These are phyloP conservation scores for Talaromyces sp. DNA, from an alignment of 2,329 filamentous ascomycete genomes.

Conservation along the genomic window DNA sequence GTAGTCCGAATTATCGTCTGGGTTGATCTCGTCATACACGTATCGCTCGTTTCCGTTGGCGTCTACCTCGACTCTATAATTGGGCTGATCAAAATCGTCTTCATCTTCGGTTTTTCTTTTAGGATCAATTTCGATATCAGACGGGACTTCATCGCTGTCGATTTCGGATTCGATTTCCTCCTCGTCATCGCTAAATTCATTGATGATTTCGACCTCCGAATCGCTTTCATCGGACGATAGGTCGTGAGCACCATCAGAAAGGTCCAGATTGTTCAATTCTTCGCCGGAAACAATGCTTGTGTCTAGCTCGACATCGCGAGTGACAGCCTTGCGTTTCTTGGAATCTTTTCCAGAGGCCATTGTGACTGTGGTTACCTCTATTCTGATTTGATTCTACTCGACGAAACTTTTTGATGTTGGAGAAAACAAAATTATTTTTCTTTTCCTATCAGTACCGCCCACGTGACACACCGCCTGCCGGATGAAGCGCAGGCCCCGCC, in stretches of 20 bases:
- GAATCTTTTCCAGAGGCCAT: slow-evolving; percentile 41
- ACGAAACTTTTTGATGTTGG: neutral
- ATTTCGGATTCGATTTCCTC: slow-evolving; percentile 50
- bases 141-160: slow-evolving; percentile 52
- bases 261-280: slow-evolving; percentile 51
- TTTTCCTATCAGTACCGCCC: slow-evolving; percentile 13
- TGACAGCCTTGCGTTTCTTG: slow-evolving; percentile 65
- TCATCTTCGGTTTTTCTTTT: slow-evolving; percentile 17
- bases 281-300: slow-evolving; percentile 57
- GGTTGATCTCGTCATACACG: slow-evolving; percentile 89
- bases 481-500: slow-evolving; percentile 8
- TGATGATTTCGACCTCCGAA: slow-evolving; percentile 54
- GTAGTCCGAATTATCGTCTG: slow-evolving; percentile 94
- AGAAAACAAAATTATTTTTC: slow-evolving; percentile 18
- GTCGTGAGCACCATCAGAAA: slow-evolving; percentile 45
- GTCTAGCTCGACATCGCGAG: slow-evolving; percentile 50
- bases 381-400: neutral
- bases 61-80: slow-evolving; percentile 66
- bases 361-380: slow-evolving; percentile 4
- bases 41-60: slow-evolving; percentile 90
- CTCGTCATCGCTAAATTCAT: slow-evolving; percentile 51
- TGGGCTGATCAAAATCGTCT: slow-evolving; percentile 45
- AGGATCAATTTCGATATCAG: slow-evolving; percentile 38
- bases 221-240: slow-evolving; percentile 42
- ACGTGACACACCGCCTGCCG: slow-evolving; percentile 16